A percentile compares a stretch with the other conserved stretches of the same genome.
These are phyloP conservation scores for Geoglossum glabrum DNA, from an alignment of 495 filamentous ascomycete species.

Conservation along the genomic window DNA sequence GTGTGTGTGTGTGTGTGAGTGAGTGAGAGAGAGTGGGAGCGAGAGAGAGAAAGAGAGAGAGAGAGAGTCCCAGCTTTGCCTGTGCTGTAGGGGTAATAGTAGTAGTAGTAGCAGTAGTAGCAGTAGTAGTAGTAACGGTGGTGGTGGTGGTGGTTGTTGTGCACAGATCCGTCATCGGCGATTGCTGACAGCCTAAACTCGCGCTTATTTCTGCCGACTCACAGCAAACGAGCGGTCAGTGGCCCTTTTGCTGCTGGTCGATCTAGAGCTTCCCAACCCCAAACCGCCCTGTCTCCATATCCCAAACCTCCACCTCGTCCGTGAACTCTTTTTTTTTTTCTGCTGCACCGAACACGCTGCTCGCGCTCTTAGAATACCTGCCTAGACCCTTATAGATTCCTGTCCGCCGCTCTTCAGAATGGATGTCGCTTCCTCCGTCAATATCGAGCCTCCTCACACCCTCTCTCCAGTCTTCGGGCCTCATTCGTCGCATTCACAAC, in stretches of 20 bases:
- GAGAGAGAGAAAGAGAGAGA: too few relatives aligned
- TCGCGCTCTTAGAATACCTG: neutral
- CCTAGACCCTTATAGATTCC: neutral
- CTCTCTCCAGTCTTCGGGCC: neutral
- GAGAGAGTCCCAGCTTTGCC: too few relatives aligned
- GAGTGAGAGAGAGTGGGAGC: too few relatives aligned
- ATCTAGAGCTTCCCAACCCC: neutral
- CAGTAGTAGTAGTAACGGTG: too few relatives aligned
- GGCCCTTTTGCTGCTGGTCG: neutral
- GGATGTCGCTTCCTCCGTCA: constrained; percentile 1
- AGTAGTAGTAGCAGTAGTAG: too few relatives aligned
- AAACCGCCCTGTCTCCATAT: neutral
- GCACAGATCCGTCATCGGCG: too few relatives aligned
- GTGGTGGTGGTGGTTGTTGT: too few relatives aligned
- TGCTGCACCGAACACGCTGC: neutral
- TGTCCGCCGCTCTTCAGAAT: neutral
- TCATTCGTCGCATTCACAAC: neutral
- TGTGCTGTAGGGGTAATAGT: too few relatives aligned
- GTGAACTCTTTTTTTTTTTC: neutral
- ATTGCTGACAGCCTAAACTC: neutral
- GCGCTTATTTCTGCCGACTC: neutral
- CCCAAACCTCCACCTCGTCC: neutral
- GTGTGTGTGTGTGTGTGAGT: too few relatives aligned
- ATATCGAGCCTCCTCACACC: neutral
- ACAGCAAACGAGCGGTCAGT: neutral